These are phyloP conservation scores for Lachnellula cervina DNA, from an alignment of 2,329 filamentous ascomycete species.

Conservation along the genomic window DNA sequence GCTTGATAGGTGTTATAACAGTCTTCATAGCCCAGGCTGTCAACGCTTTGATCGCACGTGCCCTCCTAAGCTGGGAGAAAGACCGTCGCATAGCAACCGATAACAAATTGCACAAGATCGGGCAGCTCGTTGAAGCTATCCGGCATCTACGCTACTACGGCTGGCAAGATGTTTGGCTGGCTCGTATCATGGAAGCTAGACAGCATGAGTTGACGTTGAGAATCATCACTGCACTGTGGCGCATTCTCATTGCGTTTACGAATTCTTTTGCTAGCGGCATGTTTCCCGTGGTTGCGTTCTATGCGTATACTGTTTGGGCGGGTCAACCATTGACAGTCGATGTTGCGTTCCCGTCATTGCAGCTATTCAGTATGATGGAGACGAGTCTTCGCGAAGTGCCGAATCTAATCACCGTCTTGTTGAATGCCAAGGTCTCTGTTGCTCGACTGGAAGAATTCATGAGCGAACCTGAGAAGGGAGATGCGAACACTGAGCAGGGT, in stretches of 20 bases:
- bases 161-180: conserved; percentile 74
- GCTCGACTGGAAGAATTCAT: conserved; percentile 82
- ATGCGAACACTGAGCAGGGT: conserved; percentile 34
- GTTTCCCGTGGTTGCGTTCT: conserved; percentile 78
- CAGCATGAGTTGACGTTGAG: conserved; percentile 62
- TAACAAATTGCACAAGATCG: conserved; percentile 70
- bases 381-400: conserved; percentile 70
- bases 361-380: conserved; percentile 74
- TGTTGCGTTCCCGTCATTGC: conserved; percentile 79
- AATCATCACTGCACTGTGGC: conserved; percentile 59
- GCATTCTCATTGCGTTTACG: conserved; percentile 58
- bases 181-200: conserved; percentile 62
- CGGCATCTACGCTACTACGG: conserved; percentile 45
- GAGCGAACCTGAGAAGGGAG: conserved; percentile 72
- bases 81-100: conserved; percentile 71
- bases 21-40: conserved; percentile 63
- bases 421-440: conserved; percentile 81
- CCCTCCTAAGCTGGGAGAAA: conserved; percentile 64
- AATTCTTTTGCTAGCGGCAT: conserved; percentile 68
- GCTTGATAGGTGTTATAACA: conserved; percentile 66
- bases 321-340: conserved; percentile 67
- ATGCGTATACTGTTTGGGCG: conserved; percentile 70
- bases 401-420: conserved; percentile 65
- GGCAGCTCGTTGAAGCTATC: conserved; percentile 70
- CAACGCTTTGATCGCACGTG: conserved; percentile 63